Evolutionary conservation across 352 stramenopile genomes (phyloP), one percentile per base, ranked within the genome.

Genomic region (Phytophthora lateralis): DNA sequence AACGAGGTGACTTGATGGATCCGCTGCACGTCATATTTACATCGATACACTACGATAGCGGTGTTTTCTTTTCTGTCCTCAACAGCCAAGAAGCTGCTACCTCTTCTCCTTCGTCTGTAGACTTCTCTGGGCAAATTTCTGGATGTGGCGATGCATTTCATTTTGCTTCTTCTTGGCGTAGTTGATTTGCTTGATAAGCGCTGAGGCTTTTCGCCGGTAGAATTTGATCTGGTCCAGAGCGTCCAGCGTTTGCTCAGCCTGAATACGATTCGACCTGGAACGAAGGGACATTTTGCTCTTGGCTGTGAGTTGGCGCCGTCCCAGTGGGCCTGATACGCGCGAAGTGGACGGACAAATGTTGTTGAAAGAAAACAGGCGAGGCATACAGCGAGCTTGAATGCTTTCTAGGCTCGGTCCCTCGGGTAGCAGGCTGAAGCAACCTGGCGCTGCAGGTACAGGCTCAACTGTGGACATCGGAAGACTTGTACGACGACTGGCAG

Each of bases 161-260:
- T 88, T 73, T 58, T 90, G 73, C 38, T 90, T 90, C 35, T 68
- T 69, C 55, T 80, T 85, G 27, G 71, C 81, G 15, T 75, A 59
- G 20, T 71, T 72, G 73, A 90, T 90, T 44, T 89, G 86, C 26
- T 88, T 82, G 54, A 90, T 82, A 12, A 90, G 67, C 14, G 82
- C 61, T 18, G 80, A 79, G 1, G 81, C 81, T 47, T 85, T 82
- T 18, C 79, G 73, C 20, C 69, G 71, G 59, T 88, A 90, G 51
- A 89, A 90, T 27, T 83, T 73, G 9, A 90, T 73, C 9, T 90
- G 78, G 29, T 83, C 79, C 27, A 89, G 68, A 9, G 72, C 66
- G 20, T 64, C 41, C 17, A 90, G 35, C 1, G 78, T 84, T 59
- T 90, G 71, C 50, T 90, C 78, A 2, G 76, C 78, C 14, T 82